A percentile compares a stretch with the other conserved stretches of the same genome.
These are phyloP conservation scores for Bacidia gigantensis DNA, from an alignment of 495 filamentous ascomycete species.

Conservation along the genomic window DNA sequence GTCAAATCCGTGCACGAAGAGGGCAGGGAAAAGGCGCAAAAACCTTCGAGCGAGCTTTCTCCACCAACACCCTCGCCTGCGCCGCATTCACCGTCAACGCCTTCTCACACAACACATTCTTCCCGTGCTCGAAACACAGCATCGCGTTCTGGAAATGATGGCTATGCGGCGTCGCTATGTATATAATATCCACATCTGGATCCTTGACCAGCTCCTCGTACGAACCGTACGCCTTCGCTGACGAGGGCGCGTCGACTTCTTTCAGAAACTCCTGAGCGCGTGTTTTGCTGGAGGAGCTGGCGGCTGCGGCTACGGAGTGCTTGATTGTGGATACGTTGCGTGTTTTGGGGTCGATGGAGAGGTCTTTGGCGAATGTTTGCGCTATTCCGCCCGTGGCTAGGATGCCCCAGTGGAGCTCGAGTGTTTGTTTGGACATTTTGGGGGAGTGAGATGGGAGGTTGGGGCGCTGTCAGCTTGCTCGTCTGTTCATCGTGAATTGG, in stretches of 20 bases:
- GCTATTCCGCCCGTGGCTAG: slow-evolving; percentile 75
- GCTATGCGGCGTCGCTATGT: slow-evolving; percentile 87
- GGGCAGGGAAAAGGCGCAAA: too few relatives aligned
- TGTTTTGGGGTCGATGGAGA: slow-evolving; percentile 59
- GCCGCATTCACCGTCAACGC: slow-evolving; percentile 79
- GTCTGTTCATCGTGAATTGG: too few relatives aligned
- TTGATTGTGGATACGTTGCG: slow-evolving; percentile 60
- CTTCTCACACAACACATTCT: slow-evolving; percentile 89
- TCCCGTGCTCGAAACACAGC: slow-evolving; percentile 67
- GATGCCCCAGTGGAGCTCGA: slow-evolving; percentile 62
- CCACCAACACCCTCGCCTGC: slow-evolving; percentile 61
- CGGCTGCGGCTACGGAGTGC: slow-evolving; percentile 68
- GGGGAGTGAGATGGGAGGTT: too few relatives aligned
- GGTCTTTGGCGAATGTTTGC: slow-evolving; percentile 65
- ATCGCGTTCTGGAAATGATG: slow-evolving; percentile 90
- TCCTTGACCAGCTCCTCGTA: slow-evolving; percentile 70
- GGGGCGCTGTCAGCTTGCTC: too few relatives aligned
- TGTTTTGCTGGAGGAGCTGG: slow-evolving; percentile 59
- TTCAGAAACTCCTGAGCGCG: slow-evolving; percentile 61
- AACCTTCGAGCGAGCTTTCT: slow-evolving; percentile 56
- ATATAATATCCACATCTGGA: slow-evolving; percentile 71
- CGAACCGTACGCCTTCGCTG: slow-evolving; percentile 63
- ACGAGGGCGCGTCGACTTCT: slow-evolving; percentile 44
- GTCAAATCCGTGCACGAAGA: too few relatives aligned
- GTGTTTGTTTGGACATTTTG: neutral